phyloP scores from a whole-genome alignment of 2,329 filamentous ascomycete genomes.

The Aspergillus quadricinctus region DNA sequence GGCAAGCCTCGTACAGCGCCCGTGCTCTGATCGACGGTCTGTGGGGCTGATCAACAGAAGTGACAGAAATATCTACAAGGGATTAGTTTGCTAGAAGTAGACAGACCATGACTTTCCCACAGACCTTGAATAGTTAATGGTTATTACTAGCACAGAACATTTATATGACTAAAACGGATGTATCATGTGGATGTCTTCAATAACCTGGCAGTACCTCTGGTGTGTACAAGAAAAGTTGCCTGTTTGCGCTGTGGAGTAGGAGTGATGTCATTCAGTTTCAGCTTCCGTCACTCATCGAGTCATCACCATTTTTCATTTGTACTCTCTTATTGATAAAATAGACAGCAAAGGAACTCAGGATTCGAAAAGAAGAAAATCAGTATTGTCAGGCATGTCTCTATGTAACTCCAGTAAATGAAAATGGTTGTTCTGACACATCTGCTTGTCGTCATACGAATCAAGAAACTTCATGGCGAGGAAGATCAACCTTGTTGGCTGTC shows the following conservation, averaged over 20 bases:
- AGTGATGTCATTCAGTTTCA: background rate
- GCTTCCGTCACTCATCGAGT: background rate
- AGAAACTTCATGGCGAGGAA: background rate
- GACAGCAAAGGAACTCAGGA: background rate
- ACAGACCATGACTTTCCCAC: background rate
- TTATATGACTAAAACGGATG: background rate
- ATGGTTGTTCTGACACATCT: background rate
- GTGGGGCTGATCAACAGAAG: background rate
- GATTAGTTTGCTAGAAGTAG: background rate
- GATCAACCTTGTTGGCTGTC: background rate
- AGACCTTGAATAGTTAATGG: too few species aligned
- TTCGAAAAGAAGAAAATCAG: background rate
- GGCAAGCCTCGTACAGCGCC: background rate
- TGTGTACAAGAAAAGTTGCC: background rate
- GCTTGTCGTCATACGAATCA: background rate
- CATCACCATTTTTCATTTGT: background rate
- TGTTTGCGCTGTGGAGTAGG: background rate
- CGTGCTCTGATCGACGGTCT: constrained; percentile 12
- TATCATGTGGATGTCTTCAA: background rate
- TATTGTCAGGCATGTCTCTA: background rate
- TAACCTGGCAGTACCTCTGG: background rate
- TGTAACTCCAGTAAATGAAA: background rate
- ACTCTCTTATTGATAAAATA: background rate
- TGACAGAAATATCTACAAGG: background rate
- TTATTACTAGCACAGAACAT: background rate